Evolutionary conservation across 495 filamentous ascomycete genomes (phyloP), one percentile per base, ranked within the genome.

Genomic region (Daldinia concentrica): DNA sequence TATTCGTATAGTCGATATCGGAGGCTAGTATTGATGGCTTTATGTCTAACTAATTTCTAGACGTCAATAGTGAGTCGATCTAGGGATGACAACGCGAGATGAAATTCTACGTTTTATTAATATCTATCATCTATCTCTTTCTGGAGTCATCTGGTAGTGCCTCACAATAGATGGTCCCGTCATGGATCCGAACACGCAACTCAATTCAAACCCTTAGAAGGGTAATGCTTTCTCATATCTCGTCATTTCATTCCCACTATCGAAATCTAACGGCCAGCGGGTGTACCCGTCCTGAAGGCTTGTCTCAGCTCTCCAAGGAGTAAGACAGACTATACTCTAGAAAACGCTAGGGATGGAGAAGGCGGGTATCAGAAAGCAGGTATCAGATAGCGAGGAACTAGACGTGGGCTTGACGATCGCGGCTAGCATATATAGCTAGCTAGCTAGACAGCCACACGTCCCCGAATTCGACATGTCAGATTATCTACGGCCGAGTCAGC

Each of bases 191-290:
- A 37, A 55, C 14, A 34, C 26, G 41, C 37, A 17, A 24, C 54
- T 30, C 12, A 8, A 45, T 17, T 37, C 26, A 15, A 19, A 7
- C 19, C 11, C 12, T 22, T 22, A 17, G 22, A 22, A 27, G 51
- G 27, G 24, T 7, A 14, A n/a, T 15, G 32, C 39, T 30, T 29
- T 15, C 14, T 12, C n/a, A 27, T 37, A 36, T 37, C 30, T 34
- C 2, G 22, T 48, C 27, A 41, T 45, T 43, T 27, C 24, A 32
- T 36, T 32, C 3, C 19, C 9, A 55, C 32, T 22, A 34, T 24
- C 30, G 27, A 51, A 45, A 32, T 15, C 24, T 56, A 68, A 61
- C 48, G 57, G 64, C 37, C 37, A 54, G 61, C 64, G 64, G 64
- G 58, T 55, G 26, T 6, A 61, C 64, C 64, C 64, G 57, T 6